phyloP scores from a whole-genome alignment of 345 rosid genomes.

The Clausena lansium region DNA sequence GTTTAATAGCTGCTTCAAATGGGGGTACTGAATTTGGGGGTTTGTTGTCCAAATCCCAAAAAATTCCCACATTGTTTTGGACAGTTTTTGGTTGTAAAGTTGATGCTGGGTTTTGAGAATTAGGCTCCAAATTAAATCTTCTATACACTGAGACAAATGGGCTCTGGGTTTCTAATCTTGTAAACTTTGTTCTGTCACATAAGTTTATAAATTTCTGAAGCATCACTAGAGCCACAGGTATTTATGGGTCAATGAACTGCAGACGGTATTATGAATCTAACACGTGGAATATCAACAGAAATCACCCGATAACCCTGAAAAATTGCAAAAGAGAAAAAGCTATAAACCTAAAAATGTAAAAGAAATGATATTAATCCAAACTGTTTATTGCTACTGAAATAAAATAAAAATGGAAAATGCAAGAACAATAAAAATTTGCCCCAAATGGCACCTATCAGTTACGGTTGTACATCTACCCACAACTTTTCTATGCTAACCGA shows the following conservation, averaged over 20 bases:
- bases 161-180: conserved; percentile 17
- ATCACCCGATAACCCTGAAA: conserved; percentile 89
- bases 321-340: conserved; percentile 16
- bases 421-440: neutral
- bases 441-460: neutral
- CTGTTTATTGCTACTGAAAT: neutral
- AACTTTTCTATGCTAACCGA: neutral
- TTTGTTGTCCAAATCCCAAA: conserved; percentile 92
- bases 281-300: conserved; percentile 94
- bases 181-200: neutral
- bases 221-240: conserved; percentile 9
- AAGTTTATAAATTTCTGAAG: conserved; percentile 17
- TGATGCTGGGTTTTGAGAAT: conserved; percentile 30
- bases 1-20: conserved; percentile 69
- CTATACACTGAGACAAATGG: conserved; percentile 18
- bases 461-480: neutral
- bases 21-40: conserved; percentile 69
- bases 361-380: neutral
- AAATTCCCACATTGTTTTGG: conserved; percentile 50
- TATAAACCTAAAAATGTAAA: conserved; percentile 5
- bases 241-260: neutral
- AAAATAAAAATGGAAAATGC: neutral
- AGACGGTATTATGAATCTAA: conserved; percentile 18
- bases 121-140: conserved; percentile 18
- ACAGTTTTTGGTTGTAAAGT: conserved; percentile 16